Evolutionary conservation across 2,329 filamentous ascomycete species (phyloP), one percentile per base, ranked within the genome.

Genomic region (Trichophyton equinum): DNA sequence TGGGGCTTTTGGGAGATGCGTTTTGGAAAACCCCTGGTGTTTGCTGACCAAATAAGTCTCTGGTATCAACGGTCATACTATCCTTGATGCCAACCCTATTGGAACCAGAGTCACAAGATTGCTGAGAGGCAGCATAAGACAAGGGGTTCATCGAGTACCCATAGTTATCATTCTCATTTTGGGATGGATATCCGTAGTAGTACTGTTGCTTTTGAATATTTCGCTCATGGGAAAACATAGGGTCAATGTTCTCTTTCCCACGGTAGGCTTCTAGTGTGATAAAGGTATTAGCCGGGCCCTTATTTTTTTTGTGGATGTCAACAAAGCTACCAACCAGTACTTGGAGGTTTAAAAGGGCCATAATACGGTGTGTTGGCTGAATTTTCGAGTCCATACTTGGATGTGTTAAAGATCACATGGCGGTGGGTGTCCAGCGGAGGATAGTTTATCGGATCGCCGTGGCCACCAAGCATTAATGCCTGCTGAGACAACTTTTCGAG

Each of bases 241-340:
- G 73, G 46, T 74, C 73, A n/a, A 75, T 68, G 59, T 74, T 75
- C 61, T 75, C 73, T 58, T 75, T 74, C n/a, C 65, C 69, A 15
- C 62, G 46, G 6, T 64, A 60, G 66, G 62, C 3, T 56, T 62
- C 22, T 62, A 60, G n/a, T 65, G 27, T 7, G 47, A 47, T 47
- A 67, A 64, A n/a, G 63, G 58, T 64, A 53, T 63, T 42, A 55
- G 42, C 57, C 47, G 22, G 13, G 42, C 4, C 38, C 20, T 53
- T 38, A 15, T 33, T 53, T 46, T 53, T 46, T n/a, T 33, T 33
- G 9, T 30, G 25, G 20, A 60, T 38, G 30, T n/a, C 27, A 18
- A 40, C 3, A 15, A n/a, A 20, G 18, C 20, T 40, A 57, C 55
- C n/a, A 20, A 57, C 55, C 55, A 42, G 38, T 38, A 8, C 18